These are phyloP conservation scores for Kodamaea derodonti DNA, from an alignment of 1,139 yeast species.

Conservation along the genomic window DNA sequence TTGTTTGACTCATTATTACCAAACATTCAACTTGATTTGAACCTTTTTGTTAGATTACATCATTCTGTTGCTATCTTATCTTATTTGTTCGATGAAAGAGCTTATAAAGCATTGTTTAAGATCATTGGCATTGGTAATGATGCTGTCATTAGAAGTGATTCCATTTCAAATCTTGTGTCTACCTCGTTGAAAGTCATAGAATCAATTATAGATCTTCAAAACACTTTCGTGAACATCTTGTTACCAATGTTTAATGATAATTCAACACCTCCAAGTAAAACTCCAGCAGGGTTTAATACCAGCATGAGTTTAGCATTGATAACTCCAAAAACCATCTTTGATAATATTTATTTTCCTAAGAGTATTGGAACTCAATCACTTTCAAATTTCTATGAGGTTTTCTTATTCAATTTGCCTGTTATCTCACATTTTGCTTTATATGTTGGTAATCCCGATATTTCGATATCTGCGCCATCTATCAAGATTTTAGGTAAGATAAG, in stretches of 20 bases:
- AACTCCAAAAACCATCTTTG: conserved; percentile 35
- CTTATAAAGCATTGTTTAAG: conserved; percentile 52
- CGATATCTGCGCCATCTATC: conserved; percentile 52
- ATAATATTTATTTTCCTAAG: conserved; percentile 50
- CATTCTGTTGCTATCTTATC: conserved; percentile 68
- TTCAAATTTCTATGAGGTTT: conserved; percentile 63
- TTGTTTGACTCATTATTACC: conserved; percentile 35
- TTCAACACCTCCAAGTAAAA: conserved; percentile 8
- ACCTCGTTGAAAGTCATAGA: conserved; percentile 42
- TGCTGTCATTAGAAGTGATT: conserved; percentile 34
- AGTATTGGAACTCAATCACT: conserved; percentile 60
- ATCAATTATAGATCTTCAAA: conserved; percentile 53
- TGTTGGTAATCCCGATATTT: conserved; percentile 52
- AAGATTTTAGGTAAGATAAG: conserved; percentile 52
- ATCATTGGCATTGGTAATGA: conserved; percentile 56
- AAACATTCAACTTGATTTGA: conserved; percentile 25
- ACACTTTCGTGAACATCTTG: conserved; percentile 26
- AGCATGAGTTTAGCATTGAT: conserved; percentile 26
- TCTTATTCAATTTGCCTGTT: conserved; percentile 63
- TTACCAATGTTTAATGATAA: conserved; percentile 27
- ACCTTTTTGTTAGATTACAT: conserved; percentile 47
- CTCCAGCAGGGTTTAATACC: conserved; percentile 22
- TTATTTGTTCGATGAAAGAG: conserved; percentile 56
- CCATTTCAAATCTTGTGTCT: conserved; percentile 18
- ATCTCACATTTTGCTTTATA: conserved; percentile 70